A percentile compares a stretch with the other conserved stretches of the same genome.
These are phyloP conservation scores for Effrenium voratum DNA, from an alignment of 73 alveolate genomes.

Conservation along the genomic window DNA sequence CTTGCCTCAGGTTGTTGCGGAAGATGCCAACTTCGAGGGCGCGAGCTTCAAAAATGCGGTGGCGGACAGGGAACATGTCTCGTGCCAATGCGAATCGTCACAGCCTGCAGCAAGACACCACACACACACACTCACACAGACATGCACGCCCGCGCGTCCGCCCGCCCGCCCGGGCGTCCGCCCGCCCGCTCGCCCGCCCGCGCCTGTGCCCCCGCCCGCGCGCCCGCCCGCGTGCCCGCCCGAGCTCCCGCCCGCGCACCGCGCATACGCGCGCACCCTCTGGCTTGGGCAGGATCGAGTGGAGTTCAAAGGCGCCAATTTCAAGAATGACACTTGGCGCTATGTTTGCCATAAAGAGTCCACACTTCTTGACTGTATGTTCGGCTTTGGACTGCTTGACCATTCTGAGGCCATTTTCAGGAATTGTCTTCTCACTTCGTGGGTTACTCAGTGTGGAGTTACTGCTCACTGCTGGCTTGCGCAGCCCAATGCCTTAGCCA, in stretches of 20 bases:
- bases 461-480: too few relatives aligned
- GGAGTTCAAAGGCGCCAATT: slow-evolving; percentile 76
- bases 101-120: too few relatives aligned
- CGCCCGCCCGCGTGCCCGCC: too few relatives aligned
- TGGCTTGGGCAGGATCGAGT: slow-evolving; percentile 73
- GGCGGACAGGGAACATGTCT: slow-evolving; percentile 80
- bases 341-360: not conserved
- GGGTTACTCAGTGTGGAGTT: not conserved
- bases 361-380: not conserved
- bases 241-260: too few relatives aligned
- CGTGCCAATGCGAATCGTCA: too few relatives aligned
- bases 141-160: too few relatives aligned
- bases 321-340: slow-evolving; percentile 39
- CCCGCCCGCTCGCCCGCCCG: too few relatives aligned
- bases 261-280: too few relatives aligned
- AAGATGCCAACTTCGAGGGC: slow-evolving; percentile 51
- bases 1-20: slow-evolving; percentile 37
- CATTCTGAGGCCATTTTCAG: slow-evolving; percentile 54
- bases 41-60: slow-evolving; percentile 78
- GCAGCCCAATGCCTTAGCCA: too few relatives aligned
- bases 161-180: too few relatives aligned
- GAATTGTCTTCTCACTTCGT: slow-evolving; percentile 65
- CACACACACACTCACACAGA: too few relatives aligned
- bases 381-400: not conserved
- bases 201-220: too few relatives aligned